Conservation (phyloP, 208 protist species). For the Trypanosomatidae sp. region DNA sequence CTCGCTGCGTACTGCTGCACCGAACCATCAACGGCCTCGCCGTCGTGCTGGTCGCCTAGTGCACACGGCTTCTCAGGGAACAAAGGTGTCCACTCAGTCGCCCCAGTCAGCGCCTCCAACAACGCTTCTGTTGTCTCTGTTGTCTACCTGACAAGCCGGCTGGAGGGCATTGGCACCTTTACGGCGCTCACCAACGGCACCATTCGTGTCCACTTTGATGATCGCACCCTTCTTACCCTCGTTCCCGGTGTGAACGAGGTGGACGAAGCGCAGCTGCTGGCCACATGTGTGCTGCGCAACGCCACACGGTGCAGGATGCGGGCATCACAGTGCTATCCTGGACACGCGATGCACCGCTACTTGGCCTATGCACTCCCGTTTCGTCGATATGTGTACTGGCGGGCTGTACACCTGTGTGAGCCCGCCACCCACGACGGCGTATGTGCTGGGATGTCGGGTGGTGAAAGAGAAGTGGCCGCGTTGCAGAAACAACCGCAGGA, state of each 20-base stretch:
- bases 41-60: background rate
- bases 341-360: slow-evolving; percentile 64
- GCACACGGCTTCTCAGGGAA: background rate
- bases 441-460: background rate
- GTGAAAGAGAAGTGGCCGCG: background rate
- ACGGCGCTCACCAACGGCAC: slow-evolving; percentile 81
- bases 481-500: background rate
- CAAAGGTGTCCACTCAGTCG: background rate
- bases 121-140: slow-evolving; percentile 24
- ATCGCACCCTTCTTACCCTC: slow-evolving; percentile 77
- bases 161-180: slow-evolving; percentile 82
- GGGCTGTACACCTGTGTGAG: slow-evolving; percentile 3
- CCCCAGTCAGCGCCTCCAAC: background rate
- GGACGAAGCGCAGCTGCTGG: slow-evolving; percentile 59
- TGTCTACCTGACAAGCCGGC: slow-evolving; percentile 55
- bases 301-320: slow-evolving; percentile 64
- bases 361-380: slow-evolving; percentile 71
- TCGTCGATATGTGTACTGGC: slow-evolving; percentile 51
- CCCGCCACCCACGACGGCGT: background rate
- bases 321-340: slow-evolving; percentile 45
- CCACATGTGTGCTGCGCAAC: slow-evolving; percentile 62
- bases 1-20: background rate
- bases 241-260: slow-evolving; percentile 59
- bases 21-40: background rate
- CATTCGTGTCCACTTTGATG: slow-evolving; percentile 75